phyloP scores from a whole-genome alignment of 2,329 filamentous ascomycete species.

The Fusarium goolgardi region DNA sequence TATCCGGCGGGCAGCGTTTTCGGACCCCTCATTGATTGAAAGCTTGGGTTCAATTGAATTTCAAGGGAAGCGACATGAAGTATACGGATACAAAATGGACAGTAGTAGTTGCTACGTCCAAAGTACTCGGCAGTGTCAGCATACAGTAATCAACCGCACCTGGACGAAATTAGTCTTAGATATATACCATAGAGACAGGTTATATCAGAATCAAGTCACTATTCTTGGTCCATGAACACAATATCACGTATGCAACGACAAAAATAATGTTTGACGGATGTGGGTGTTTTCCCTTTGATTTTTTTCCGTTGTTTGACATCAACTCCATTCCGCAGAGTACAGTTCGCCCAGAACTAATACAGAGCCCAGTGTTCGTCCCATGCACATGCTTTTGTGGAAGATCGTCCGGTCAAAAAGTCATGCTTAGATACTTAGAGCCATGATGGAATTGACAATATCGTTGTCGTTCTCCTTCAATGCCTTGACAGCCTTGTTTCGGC shows the following conservation, averaged over 20 bases:
- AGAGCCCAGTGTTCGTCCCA: conserved; percentile 46
- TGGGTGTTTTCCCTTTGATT: conserved; percentile 42
- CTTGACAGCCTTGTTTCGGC: conserved; percentile 98
- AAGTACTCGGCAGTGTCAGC: background rate
- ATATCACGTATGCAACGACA: conserved; percentile 1
- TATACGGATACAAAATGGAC: background rate
- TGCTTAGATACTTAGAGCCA: conserved; percentile 87
- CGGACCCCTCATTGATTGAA: conserved; percentile 42
- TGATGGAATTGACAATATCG: conserved; percentile 99
- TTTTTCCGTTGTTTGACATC: conserved; percentile 47
- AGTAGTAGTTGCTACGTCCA: background rate
- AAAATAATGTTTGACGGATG: conserved; percentile 24
- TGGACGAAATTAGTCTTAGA: background rate
- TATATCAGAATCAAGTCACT: background rate
- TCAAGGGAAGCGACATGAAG: background rate
- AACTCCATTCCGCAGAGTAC: conserved; percentile 45
- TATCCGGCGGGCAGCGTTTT: conserved; percentile 32
- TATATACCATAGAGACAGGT: background rate
- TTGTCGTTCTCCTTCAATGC: conserved; percentile 99
- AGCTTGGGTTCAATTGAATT: background rate
- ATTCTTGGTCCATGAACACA: background rate
- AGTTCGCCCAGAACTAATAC: conserved; percentile 47
- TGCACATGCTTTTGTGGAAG: conserved; percentile 45
- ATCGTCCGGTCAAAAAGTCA: conserved; percentile 38
- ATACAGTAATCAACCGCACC: background rate